Evolutionary conservation across 1,284 basidiomycete genomes (phyloP).

Genomic region (Phellinidium pouzarii): DNA sequence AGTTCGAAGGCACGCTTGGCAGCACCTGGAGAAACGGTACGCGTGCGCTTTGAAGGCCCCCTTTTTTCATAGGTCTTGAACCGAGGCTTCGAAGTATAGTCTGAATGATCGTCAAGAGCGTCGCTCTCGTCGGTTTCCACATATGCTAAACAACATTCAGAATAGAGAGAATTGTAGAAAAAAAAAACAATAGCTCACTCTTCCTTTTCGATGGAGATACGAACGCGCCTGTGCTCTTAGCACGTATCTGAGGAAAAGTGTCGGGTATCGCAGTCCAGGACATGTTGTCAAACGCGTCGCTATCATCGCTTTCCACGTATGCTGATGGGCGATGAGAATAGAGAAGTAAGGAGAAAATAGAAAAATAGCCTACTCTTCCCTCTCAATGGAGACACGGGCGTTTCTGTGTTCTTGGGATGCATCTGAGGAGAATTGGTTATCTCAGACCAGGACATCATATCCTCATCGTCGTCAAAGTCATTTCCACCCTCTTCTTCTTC

Average conservation of each 20-base stretch:
- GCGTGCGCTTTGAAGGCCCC: slow-evolving; percentile 36
- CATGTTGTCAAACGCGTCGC: slow-evolving; percentile 25
- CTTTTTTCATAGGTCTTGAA: slow-evolving; percentile 23
- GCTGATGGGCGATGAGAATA: slow-evolving; percentile 15
- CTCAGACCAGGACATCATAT: slow-evolving; percentile 13
- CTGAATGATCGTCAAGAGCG: slow-evolving; percentile 27
- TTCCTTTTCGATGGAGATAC: slow-evolving; percentile 42
- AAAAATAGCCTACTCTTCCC: slow-evolving; percentile 38
- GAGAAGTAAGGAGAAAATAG: not conserved
- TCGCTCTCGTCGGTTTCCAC: slow-evolving; percentile 9
- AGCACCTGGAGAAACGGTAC: slow-evolving; percentile 39
- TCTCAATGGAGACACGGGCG: slow-evolving; percentile 28
- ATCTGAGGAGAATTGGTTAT: not conserved
- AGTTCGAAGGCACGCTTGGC: slow-evolving; percentile 33
- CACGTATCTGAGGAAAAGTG: not conserved
- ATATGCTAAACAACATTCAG: slow-evolving; percentile 9
- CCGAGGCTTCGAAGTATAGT: slow-evolving; percentile 16
- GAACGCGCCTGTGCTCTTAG: slow-evolving; percentile 1
- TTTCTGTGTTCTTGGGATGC: slow-evolving; percentile 3
- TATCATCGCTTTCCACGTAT: slow-evolving; percentile 5
- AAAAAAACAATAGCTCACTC: slow-evolving; percentile 29
- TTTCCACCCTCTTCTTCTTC: too few species aligned
- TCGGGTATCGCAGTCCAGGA: slow-evolving; percentile 6
- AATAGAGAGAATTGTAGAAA: slow-evolving; percentile 2
- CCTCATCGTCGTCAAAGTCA: slow-evolving; percentile 23